These are phyloP conservation scores for Astragalus glycyphyllos DNA, from an alignment of 306 rosid species.

Conservation along the genomic window DNA sequence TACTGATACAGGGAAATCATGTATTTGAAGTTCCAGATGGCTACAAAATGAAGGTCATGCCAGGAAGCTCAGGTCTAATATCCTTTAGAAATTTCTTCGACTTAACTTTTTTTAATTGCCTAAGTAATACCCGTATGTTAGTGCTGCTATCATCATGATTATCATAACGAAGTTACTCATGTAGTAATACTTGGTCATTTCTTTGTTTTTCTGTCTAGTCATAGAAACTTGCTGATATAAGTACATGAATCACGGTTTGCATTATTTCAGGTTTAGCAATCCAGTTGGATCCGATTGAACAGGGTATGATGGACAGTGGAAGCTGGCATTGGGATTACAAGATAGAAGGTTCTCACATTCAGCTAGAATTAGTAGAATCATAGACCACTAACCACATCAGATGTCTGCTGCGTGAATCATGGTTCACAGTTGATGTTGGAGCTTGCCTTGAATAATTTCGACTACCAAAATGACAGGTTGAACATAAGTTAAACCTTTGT, in stretches of 20 bases:
- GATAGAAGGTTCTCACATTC: constrained; percentile 66
- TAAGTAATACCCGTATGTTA: background rate
- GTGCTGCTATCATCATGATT: constrained; percentile 28
- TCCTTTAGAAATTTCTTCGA: constrained; percentile 32
- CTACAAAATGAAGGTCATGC: constrained; percentile 65
- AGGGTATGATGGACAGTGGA: constrained; percentile 68
- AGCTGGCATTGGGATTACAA: constrained; percentile 92
- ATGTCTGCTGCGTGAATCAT: constrained; percentile 71
- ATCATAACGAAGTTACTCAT: constrained; percentile 22
- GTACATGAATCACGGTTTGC: constrained; percentile 14
- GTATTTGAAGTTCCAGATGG: constrained; percentile 91
- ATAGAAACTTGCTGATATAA: constrained; percentile 19
- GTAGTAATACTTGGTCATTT: constrained; percentile 7
- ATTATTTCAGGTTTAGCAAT: constrained; percentile 59
- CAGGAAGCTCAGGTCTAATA: constrained; percentile 66
- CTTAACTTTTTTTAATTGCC: constrained; percentile 24
- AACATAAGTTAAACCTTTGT: constrained; percentile 69
- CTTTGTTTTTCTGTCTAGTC: constrained; percentile 12
- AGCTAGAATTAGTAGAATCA: constrained; percentile 64
- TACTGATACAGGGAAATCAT: constrained; percentile 76
- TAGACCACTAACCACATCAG: constrained; percentile 43
- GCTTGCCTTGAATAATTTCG: constrained; percentile 44
- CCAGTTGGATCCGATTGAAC: constrained; percentile 63
- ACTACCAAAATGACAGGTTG: constrained; percentile 54
- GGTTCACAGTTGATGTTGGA: constrained; percentile 71